phyloP scores from a whole-genome alignment of 2,329 filamentous ascomycete species.

The Alternaria atra region DNA sequence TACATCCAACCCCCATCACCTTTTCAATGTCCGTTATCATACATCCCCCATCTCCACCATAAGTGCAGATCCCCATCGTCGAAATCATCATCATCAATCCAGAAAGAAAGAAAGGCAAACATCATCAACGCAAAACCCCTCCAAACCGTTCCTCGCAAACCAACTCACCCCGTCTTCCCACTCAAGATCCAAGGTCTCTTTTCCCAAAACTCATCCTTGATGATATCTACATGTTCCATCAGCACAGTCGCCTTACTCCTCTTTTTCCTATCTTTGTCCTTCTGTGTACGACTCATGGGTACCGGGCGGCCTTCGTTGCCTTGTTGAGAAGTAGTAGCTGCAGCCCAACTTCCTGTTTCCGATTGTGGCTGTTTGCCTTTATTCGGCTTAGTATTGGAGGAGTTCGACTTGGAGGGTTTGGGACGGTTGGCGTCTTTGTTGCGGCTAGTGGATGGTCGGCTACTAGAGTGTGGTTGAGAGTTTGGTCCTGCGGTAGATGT shows the following conservation, averaged over 20 bases:
- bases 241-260: slow-evolving; percentile 81
- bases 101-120: slow-evolving; percentile 5
- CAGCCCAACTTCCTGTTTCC: slow-evolving; percentile 26
- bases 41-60: background rate
- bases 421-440: slow-evolving; percentile 1
- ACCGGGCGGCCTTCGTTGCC: slow-evolving; percentile 51
- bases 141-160: background rate
- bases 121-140: background rate
- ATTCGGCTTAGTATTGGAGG: background rate
- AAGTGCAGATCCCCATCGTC: background rate
- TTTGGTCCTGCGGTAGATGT: slow-evolving; percentile 1
- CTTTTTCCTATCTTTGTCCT: slow-evolving; percentile 83
- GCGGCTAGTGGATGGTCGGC: slow-evolving; percentile 10
- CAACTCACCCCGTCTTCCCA: slow-evolving; percentile 40
- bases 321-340: slow-evolving; percentile 11
- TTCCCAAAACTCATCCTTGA: slow-evolving; percentile 94
- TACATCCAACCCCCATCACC: background rate
- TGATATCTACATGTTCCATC: slow-evolving; percentile 89
- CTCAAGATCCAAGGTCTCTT: slow-evolving; percentile 76
- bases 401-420: slow-evolving; percentile 8
- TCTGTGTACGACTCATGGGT: slow-evolving; percentile 77
- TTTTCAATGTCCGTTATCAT: background rate
- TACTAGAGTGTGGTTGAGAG: slow-evolving; percentile 10
- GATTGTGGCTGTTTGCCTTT: slow-evolving; percentile 9
- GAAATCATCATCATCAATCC: background rate